These are phyloP conservation scores for Wickerhamiella azymoides DNA, from an alignment of 805 yeast genomes.

Conservation along the genomic window DNA sequence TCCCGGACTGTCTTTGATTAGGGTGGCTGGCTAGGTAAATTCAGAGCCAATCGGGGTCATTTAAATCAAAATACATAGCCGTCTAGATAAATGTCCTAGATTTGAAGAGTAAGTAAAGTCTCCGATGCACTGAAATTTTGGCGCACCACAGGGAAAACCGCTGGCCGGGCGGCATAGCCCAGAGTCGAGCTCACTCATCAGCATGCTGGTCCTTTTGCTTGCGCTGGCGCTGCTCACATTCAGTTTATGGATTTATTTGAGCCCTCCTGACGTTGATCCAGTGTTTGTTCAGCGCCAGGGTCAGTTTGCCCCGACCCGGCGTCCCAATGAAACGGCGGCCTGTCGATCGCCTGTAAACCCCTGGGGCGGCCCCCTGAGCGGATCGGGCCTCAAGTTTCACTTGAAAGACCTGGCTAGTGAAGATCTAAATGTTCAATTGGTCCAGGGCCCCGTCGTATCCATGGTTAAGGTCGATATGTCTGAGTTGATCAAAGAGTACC, in stretches of 20 bases:
- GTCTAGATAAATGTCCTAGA: too few species aligned
- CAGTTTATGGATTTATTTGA: conserved; percentile 14
- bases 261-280: conserved; percentile 26
- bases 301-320: conserved; percentile 48
- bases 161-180: too few species aligned
- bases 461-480: conserved; percentile 2
- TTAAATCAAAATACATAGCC: too few species aligned
- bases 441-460: conserved; percentile 1
- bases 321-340: conserved; percentile 55
- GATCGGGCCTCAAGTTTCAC: conserved; percentile 35
- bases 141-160: too few species aligned
- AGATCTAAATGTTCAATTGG: conserved; percentile 7
- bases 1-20: too few species aligned
- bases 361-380: conserved; percentile 31
- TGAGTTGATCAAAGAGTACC: conserved; percentile 6
- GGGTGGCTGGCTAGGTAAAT: too few species aligned
- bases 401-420: conserved; percentile 46
- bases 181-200: background rate
- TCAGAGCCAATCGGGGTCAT: too few species aligned
- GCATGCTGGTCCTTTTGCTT: conserved; percentile 15
- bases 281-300: conserved; percentile 39
- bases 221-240: conserved; percentile 13
- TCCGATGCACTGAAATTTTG: too few species aligned
- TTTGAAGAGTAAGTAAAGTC: too few species aligned
- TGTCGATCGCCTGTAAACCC: conserved; percentile 66